Percentiles rank a stretch among this genome's conserved stretches.
phyloP scores from a whole-genome alignment of 2,329 filamentous ascomycete species.

The Paramyrothecium sp. region DNA sequence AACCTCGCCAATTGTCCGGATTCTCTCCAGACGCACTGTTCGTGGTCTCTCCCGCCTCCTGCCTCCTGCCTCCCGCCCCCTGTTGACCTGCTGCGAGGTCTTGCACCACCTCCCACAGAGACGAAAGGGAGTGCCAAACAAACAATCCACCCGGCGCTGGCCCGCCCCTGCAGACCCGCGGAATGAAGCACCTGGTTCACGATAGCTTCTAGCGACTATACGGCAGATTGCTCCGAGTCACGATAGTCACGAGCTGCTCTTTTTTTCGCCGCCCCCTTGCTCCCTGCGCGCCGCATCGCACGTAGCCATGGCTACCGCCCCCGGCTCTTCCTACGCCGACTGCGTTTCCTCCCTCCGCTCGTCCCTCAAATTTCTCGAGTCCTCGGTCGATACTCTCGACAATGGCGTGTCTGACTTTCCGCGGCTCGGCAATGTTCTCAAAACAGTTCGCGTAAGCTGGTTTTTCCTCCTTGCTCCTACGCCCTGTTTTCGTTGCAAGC shows the following conservation, averaged over 20 bases:
- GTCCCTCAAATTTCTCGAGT: constrained; percentile 60
- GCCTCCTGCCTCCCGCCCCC: too few relatives aligned
- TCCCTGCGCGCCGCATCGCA: neutral
- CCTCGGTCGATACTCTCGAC: constrained; percentile 56
- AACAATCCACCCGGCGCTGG: neutral
- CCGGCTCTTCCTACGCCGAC: constrained; percentile 45
- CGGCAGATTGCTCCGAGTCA: neutral
- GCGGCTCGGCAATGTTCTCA: constrained; percentile 52
- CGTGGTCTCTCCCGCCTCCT: too few relatives aligned
- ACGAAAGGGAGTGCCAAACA: neutral
- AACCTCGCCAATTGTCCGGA: too few relatives aligned
- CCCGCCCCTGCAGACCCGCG: too few relatives aligned
- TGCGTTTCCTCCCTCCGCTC: constrained; percentile 59
- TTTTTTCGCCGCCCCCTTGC: neutral
- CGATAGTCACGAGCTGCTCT: neutral
- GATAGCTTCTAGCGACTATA: neutral
- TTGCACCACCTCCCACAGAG: too few relatives aligned
- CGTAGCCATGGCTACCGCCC: constrained; percentile 15
- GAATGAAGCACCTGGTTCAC: neutral
- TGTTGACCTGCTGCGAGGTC: too few relatives aligned
- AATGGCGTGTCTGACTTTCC: constrained; percentile 58
- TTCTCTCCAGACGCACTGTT: too few relatives aligned
- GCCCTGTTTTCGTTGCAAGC: neutral
- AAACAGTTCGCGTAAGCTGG: constrained; percentile 51
- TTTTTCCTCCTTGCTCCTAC: neutral